Conservation (phyloP, 345 rosid genomes). For the Dimocarpus longan region DNA sequence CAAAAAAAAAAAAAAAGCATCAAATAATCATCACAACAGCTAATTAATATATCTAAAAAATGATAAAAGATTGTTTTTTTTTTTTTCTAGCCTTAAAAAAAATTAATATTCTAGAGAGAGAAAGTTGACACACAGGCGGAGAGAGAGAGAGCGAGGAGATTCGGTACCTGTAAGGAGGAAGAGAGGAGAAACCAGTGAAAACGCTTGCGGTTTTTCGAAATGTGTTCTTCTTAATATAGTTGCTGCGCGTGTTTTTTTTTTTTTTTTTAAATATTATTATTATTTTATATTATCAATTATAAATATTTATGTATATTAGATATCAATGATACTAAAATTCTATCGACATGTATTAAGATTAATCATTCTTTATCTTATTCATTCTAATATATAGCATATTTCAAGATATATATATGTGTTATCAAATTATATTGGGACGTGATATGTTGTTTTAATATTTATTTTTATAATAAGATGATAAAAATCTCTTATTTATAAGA, state of each 20-base stretch:
- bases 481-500: too few relatives aligned
- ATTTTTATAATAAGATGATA: too few relatives aligned
- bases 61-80: neutral
- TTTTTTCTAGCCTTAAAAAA: neutral
- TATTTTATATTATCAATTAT: neutral
- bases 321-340: too few relatives aligned
- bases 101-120: neutral
- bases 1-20: neutral
- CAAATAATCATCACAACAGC: neutral
- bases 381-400: too few relatives aligned
- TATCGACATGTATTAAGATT: too few relatives aligned
- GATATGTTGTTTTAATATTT: too few relatives aligned
- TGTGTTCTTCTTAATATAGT: constrained; percentile 13
- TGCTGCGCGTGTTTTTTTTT: neutral
- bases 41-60: neutral
- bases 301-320: too few relatives aligned
- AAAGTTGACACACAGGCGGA: neutral
- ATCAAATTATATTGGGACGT: too few relatives aligned
- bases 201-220: neutral
- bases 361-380: too few relatives aligned
- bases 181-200: constrained; percentile 7
- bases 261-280: neutral
- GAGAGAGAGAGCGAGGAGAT: neutral
- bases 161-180: constrained; percentile 15
- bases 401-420: too few relatives aligned